Base-by-base conservation (phyloP, 1,284 basidiomycete genomes). In the Testicularia cyperi region DNA sequence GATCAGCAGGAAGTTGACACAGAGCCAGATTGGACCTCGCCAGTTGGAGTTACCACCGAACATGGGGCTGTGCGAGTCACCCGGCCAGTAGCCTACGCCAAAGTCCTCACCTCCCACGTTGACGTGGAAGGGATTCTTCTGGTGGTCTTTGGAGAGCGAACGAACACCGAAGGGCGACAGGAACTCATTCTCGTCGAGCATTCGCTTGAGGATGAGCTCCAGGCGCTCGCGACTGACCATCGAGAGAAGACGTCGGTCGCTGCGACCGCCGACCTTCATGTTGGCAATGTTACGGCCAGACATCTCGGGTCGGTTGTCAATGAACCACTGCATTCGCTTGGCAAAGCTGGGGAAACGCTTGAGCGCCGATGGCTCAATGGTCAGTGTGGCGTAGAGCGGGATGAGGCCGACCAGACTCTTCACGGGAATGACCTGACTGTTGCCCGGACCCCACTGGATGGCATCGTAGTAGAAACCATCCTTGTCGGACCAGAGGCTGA, bases 381-480 rank as follows among this genome's bases (percentile, higher is more conserved):
- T 92, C 29, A 96, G 81, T 0, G 92, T 96, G 2, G 88, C 92
- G 77, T 94, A 97, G 18, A 97, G 82, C 5, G 94, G 94, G 62
- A 97, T 96, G 46, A 98, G 82, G 19, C 94, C 92, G 55, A 97
- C 92, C 61, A 98, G 83, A 71, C 87, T 90, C 77, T 89, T 85
- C 44, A 98, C 85, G 6, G 92, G 92, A 40, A 98, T 82, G 75
- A 94, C 92, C 81, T 90, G 89, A 31, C 79, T 78, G 70, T 51
- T 70, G 48, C 60, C 75, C 54, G 51, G 54, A n/a, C 87, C 88
- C 79, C 92, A 92, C 58, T 89, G 84, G 65, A 95, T 92, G 28
- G 89, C 92, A 70, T 98, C 94, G 77, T 94, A 98, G 81, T 97
- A 98, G 85, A 97, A 88, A 14, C 92, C 92, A 67, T 96, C 92